A percentile compares a stretch with the other conserved stretches of the same genome.
Conservation (phyloP, 768 basidiomycete genomes). For the Gymnopilus dilepis region DNA sequence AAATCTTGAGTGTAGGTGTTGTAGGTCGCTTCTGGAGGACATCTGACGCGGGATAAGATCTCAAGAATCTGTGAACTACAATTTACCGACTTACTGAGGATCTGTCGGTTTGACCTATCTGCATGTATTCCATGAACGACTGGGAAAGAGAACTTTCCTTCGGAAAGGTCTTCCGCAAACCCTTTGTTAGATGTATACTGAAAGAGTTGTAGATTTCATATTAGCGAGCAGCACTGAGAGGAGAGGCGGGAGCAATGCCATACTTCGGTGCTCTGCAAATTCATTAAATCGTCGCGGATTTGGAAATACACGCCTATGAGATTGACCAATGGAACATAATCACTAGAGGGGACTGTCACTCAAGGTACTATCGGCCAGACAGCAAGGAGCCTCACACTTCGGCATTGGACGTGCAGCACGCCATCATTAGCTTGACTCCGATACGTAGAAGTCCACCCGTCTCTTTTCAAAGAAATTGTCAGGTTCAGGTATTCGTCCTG, state of each 20-base stretch:
- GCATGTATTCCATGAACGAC: constrained; percentile 89
- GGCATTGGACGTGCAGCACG: constrained; percentile 67
- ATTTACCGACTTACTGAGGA: constrained; percentile 69
- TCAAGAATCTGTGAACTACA: background rate
- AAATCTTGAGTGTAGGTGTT: constrained; percentile 78
- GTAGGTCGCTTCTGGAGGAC: constrained; percentile 89
- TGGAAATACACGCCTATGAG: constrained; percentile 95
- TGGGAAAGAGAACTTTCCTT: constrained; percentile 98
- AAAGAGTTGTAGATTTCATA: background rate
- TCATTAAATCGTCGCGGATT: constrained; percentile 98
- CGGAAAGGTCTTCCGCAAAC: constrained; percentile 92
- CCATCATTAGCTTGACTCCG: constrained; percentile 97
- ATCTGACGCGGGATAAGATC: constrained; percentile 48
- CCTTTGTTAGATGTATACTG: constrained; percentile 87
- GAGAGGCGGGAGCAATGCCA: background rate
- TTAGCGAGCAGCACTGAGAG: background rate
- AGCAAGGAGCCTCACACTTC: constrained; percentile 61
- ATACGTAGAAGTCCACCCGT: constrained; percentile 94
- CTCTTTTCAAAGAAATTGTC: constrained; percentile 53
- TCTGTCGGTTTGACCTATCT: constrained; percentile 74
- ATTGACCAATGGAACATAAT: constrained; percentile 93
- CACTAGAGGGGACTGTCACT: too few species aligned
- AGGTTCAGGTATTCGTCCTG: background rate
- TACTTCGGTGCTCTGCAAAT: constrained; percentile 86
- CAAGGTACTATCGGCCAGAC: too few species aligned